Conservation (phyloP, 1,139 yeast genomes). For the Chernovozyma aurita region DNA sequence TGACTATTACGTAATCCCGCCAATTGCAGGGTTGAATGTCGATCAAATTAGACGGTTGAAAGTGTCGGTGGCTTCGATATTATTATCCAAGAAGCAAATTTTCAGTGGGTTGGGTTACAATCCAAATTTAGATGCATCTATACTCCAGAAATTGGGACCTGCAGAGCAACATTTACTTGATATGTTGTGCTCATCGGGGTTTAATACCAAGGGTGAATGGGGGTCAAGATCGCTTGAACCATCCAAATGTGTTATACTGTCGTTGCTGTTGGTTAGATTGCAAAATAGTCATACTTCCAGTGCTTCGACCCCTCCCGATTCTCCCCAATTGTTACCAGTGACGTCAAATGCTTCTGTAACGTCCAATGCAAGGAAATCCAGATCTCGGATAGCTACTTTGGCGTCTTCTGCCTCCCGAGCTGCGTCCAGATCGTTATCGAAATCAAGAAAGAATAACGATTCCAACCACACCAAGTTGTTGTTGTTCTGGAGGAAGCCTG, state of each 20-base stretch:
- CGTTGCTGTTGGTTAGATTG: constrained; percentile 76
- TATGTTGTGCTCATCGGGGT: constrained; percentile 92
- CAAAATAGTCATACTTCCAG: constrained; percentile 17
- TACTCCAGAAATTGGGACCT: constrained; percentile 61
- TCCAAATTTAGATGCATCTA: constrained; percentile 18
- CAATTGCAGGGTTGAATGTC: constrained; percentile 44
- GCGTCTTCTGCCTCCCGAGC: constrained; percentile 43
- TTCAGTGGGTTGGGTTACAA: constrained; percentile 68
- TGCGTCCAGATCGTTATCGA: constrained; percentile 53
- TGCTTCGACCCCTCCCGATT: constrained; percentile 36
- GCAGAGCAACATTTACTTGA: constrained; percentile 95
- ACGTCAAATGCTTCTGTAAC: constrained; percentile 34
- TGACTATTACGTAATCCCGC: constrained; percentile 89
- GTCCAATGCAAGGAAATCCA: constrained; percentile 43
- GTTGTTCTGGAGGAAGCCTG: constrained; percentile 96
- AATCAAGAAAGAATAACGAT: constrained; percentile 26
- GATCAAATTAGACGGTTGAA: constrained; percentile 64
- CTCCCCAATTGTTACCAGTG: constrained; percentile 48
- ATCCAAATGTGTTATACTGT: constrained; percentile 77
- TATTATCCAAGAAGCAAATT: constrained; percentile 55
- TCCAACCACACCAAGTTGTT: constrained; percentile 64
- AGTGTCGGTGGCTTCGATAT: constrained; percentile 51
- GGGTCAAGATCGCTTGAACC: constrained; percentile 86
- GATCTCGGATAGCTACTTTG: constrained; percentile 38
- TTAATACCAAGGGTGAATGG: constrained; percentile 68